These are phyloP conservation scores for Hirschioporus abietinus DNA, from an alignment of 768 basidiomycete species.

Conservation along the genomic window DNA sequence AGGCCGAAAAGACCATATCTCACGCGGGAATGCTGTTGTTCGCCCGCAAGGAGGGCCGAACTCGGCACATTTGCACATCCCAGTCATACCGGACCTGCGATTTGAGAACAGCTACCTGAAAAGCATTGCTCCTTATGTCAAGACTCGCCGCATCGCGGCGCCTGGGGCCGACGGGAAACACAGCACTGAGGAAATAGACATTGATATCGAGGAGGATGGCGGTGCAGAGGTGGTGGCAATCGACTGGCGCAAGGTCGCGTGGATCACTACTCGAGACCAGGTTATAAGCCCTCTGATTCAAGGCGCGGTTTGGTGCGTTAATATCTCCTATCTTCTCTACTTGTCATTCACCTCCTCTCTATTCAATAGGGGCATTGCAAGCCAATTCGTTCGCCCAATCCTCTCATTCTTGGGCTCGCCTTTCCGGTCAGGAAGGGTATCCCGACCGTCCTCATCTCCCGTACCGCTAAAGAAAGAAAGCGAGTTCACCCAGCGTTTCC, in stretches of 20 bases:
- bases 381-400: conserved; percentile 40
- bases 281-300: conserved; percentile 63
- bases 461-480: conserved; percentile 4
- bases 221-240: conserved; percentile 33
- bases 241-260: conserved; percentile 54
- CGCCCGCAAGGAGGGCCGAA: not conserved
- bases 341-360: not conserved
- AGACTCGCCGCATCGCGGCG: conserved; percentile 25
- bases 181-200: conserved; percentile 19
- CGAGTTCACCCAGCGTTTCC: not conserved
- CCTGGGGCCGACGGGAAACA: conserved; percentile 24
- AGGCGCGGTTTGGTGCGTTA: conserved; percentile 57
- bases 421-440: conserved; percentile 24
- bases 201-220: conserved; percentile 19
- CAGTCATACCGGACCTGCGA: conserved; percentile 65
- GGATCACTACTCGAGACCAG: conserved; percentile 66
- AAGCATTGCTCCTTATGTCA: conserved; percentile 50
- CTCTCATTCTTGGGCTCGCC: conserved; percentile 30
- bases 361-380: conserved; percentile 37
- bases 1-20: conserved; percentile 5
- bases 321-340: conserved; percentile 4
- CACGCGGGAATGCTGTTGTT: conserved; percentile 8
- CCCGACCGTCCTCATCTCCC: conserved; percentile 22
- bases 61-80: conserved; percentile 28
- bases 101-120: conserved; percentile 69